Conservation (phyloP, 2,329 filamentous ascomycete species). For the Phoma sp. region DNA sequence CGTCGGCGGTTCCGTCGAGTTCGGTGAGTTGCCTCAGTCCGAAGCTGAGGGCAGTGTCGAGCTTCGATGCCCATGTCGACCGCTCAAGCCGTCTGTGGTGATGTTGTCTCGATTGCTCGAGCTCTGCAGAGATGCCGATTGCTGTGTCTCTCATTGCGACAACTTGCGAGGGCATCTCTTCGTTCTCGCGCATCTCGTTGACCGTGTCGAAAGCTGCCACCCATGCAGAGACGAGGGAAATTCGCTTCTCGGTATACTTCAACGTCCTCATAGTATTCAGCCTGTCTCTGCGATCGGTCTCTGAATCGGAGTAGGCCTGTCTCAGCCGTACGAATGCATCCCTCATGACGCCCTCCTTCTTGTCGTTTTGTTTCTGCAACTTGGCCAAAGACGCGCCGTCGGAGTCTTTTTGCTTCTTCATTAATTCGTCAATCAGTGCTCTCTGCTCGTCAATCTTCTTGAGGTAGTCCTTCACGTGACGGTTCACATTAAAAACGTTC, state of each 20-base stretch:
- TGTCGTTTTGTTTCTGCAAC: slow-evolving; percentile 88
- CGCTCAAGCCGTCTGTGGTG: slow-evolving; percentile 83
- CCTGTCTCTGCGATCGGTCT: slow-evolving; percentile 78
- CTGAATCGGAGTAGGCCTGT: slow-evolving; percentile 81
- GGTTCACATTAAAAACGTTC: slow-evolving; percentile 98
- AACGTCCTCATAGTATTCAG: slow-evolving; percentile 80
- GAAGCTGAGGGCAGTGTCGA: slow-evolving; percentile 88
- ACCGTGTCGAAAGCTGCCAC: slow-evolving; percentile 88
- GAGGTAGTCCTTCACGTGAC: slow-evolving; percentile 98
- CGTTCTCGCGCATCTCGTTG: slow-evolving; percentile 73
- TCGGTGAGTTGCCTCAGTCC: slow-evolving; percentile 78
- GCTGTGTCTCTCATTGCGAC: slow-evolving; percentile 84
- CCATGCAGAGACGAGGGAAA: slow-evolving; percentile 87
- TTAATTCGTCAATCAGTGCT: slow-evolving; percentile 93
- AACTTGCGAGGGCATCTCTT: slow-evolving; percentile 66
- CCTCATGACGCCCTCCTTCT: slow-evolving; percentile 74
- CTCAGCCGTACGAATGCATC: slow-evolving; percentile 84
- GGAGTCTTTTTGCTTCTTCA: slow-evolving; percentile 88
- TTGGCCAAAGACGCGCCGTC: slow-evolving; percentile 84
- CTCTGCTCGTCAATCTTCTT: slow-evolving; percentile 99
- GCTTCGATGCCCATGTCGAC: slow-evolving; percentile 82
- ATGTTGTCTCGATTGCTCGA: slow-evolving; percentile 89
- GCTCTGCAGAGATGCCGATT: slow-evolving; percentile 83
- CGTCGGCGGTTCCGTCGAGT: slow-evolving; percentile 69
- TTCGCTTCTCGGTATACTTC: slow-evolving; percentile 81